Conservation (phyloP, 2,329 filamentous ascomycete species). For the Westerdykella sp. region DNA sequence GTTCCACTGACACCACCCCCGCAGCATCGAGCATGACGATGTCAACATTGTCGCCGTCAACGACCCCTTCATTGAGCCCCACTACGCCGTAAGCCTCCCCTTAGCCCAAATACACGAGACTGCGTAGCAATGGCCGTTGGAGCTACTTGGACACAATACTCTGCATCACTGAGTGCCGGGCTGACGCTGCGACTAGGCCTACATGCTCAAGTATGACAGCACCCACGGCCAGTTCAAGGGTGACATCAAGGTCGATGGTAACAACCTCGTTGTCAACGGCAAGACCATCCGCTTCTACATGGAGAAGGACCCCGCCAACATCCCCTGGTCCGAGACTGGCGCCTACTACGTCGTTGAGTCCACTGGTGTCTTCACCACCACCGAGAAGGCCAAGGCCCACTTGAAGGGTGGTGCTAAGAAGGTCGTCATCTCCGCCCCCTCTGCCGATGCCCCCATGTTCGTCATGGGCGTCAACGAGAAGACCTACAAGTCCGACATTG, state of each 20-base stretch:
- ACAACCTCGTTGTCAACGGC: slow-evolving; percentile 80
- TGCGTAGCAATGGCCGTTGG: neutral
- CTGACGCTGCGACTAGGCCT: slow-evolving; percentile 58
- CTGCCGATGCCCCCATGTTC: slow-evolving; percentile 98
- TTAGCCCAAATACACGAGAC: neutral
- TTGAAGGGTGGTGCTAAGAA: slow-evolving; percentile 97
- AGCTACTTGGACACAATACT: neutral
- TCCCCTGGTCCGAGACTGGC: slow-evolving; percentile 82
- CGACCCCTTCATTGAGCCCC: slow-evolving; percentile 97
- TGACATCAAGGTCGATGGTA: slow-evolving; percentile 66
- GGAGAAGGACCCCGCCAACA: slow-evolving; percentile 81
- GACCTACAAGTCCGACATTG: slow-evolving; percentile 80
- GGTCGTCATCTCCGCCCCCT: slow-evolving; percentile 78
- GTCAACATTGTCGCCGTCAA: slow-evolving; percentile 95
- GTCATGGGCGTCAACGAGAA: slow-evolving; percentile 99
- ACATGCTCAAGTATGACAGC: slow-evolving; percentile 99
- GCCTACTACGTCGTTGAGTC: slow-evolving; percentile 96
- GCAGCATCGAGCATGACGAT: slow-evolving; percentile 72
- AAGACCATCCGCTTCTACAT: slow-evolving; percentile 93
- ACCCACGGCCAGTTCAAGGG: slow-evolving; percentile 97
- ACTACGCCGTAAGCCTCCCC: slow-evolving; percentile 79
- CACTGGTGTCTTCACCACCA: slow-evolving; percentile 98
- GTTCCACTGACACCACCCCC: slow-evolving; percentile 20
- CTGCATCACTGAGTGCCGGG: slow-evolving; percentile 1
- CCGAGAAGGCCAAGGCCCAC: slow-evolving; percentile 88